Base-by-base conservation (phyloP, 805 yeast species). In the Debaryomyces maramus region DNA sequence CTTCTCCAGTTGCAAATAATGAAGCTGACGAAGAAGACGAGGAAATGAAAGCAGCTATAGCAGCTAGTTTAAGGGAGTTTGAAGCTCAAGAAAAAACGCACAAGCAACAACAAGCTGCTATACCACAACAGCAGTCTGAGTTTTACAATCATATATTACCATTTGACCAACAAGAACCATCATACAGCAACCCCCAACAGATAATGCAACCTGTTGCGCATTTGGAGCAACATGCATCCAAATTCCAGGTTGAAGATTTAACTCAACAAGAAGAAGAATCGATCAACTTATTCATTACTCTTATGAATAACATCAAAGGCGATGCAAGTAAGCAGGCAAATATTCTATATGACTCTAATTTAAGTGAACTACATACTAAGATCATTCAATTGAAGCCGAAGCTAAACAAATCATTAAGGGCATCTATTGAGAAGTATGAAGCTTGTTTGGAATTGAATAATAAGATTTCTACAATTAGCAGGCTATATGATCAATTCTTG, bases 1-100 rank as follows among this genome's bases (percentile, higher is more conserved):
- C 69, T 9, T 56, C 51, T 5, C 35, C 50, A 4, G 45, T 48
- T 13, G 47, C 46, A 9, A 31, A n/a, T 2, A 34, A 43, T 3
- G 56, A 45, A 2, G 67, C 60, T 11, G 86, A 79, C 2, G 88
- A 85, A 14, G 96, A 89, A 54, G 75, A 70, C 32, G 91, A 84
- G 27, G 96, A 88, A 26, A 77, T 91, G 81, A 86, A 81, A 58
- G 95, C 93, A 0, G 99, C 98, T 0, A 91, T 93, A 42, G 96
- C 85, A 11, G 96, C 96, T 0, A 88, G 96, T 60, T 70, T 93
- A 45, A 74, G 73, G 38, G 97, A 90, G 43, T 72, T 85, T 56
- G 78, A 84, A 47, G 52, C 47, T 6, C 59, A 64, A 42, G 59
- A 57, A 39, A 37, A 43, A 28, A 29, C 41, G 9, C 36, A 46